These are phyloP conservation scores for Alternaria solani DNA, from an alignment of 2,329 filamentous ascomycete species.

Conservation along the genomic window DNA sequence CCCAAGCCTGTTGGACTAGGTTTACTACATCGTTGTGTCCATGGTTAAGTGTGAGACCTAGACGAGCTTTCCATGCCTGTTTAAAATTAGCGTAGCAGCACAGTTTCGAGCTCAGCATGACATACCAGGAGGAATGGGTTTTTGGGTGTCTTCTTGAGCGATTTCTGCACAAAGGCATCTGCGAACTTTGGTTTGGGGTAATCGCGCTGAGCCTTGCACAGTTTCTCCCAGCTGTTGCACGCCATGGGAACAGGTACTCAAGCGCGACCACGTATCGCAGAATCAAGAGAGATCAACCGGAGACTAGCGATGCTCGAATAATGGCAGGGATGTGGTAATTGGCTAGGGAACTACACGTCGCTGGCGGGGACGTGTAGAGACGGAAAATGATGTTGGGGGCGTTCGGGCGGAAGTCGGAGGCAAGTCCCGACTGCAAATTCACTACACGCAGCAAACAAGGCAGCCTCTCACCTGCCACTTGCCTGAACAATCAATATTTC, in stretches of 20 bases:
- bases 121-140: slow-evolving; percentile 48
- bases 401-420: slow-evolving; percentile 20
- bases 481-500: background rate
- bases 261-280: background rate
- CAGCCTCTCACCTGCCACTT: background rate
- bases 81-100: slow-evolving; percentile 8
- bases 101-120: background rate
- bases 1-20: slow-evolving; percentile 27
- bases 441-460: background rate
- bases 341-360: slow-evolving; percentile 10
- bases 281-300: background rate
- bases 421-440: slow-evolving; percentile 23
- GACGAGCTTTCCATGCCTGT: slow-evolving; percentile 46
- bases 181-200: slow-evolving; percentile 48
- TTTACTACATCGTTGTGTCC: slow-evolving; percentile 18
- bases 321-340: slow-evolving; percentile 12
- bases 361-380: slow-evolving; percentile 20
- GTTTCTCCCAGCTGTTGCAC: slow-evolving; percentile 46
- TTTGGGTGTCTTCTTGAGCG: slow-evolving; percentile 46
- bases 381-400: slow-evolving; percentile 18
- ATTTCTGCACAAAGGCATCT: slow-evolving; percentile 41
- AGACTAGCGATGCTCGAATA: slow-evolving; percentile 6
- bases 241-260: slow-evolving; percentile 34
- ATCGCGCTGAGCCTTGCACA: slow-evolving; percentile 42
- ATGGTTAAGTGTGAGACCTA: slow-evolving; percentile 29